Evolutionary conservation across 2,329 filamentous ascomycete species (phyloP).

Genomic region (Leptographium radiaticola): DNA sequence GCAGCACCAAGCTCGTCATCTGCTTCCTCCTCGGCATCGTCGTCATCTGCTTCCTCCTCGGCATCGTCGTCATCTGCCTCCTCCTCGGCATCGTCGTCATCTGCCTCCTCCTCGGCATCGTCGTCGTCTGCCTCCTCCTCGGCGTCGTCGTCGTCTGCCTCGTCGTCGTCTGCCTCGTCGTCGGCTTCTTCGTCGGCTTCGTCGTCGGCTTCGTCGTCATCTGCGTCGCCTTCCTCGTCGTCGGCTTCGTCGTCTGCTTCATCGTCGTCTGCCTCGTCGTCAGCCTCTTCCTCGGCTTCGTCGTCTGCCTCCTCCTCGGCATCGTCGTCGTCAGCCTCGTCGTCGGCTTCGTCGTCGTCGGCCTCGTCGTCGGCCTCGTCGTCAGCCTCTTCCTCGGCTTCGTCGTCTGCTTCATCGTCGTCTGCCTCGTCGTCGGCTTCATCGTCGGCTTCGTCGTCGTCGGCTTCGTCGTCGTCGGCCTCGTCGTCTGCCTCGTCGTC

Average conservation of each 20-base stretch:
- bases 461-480: background rate
- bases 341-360: background rate
- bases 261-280: background rate
- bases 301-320: background rate
- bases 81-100: background rate
- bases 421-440: background rate
- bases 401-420: constrained; percentile 4
- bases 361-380: background rate
- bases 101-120: background rate
- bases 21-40: background rate
- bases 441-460: too few species aligned
- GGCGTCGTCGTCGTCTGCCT: too few species aligned
- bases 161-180: too few species aligned
- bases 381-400: background rate
- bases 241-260: too few species aligned
- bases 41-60: background rate
- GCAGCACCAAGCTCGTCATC: background rate
- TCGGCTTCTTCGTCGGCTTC: too few species aligned
- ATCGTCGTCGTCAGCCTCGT: background rate
- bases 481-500: background rate
- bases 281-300: background rate
- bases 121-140: background rate
- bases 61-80: background rate
- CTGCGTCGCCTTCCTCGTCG: too few species aligned
- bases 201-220: too few species aligned